Base-by-base conservation (phyloP, 1,139 yeast genomes). In the Scheffersomyces stambukii region DNA sequence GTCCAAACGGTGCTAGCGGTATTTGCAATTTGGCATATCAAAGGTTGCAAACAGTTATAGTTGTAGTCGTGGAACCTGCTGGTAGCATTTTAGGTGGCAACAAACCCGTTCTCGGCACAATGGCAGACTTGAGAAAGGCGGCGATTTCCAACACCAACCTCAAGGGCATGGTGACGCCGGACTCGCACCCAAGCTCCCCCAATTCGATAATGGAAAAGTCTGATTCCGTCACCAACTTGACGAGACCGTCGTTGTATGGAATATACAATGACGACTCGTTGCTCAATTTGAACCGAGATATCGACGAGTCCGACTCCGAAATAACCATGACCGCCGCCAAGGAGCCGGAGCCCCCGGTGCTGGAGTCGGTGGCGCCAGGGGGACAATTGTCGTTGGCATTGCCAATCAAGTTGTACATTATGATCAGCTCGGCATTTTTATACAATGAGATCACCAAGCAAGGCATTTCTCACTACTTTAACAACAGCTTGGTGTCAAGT, bases 381-480 rank as follows among this genome's bases (percentile, higher is more conserved):
- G 21, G 9, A 11, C 6, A 18, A 13, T 6, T 25, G 17, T 11
- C 13, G 14, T 17, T 40, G 13, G 43, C 50, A 22, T 28, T 50
- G 13, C 13, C 42, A 5, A 27, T 42, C 21, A 60, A 59, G 28
- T 23, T 69, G 15, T 28, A 47, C 1, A 40, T 69, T n/a, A 53
- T 75, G 31, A 59, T 71, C 1, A 38, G 48, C 4, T 56, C 70
- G 15, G 78, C 80, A 12, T 65, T 58, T 28, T 42, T 68, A 16
- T 75, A 72, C 50, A 72, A 74, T 43, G 70, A 67, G 40, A 48
- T 74, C 29, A 66, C 77, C 16, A 60, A 55, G 32, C 71, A 71
- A 39, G 75, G 73, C 44, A 68, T 65, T 41, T 66, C 65, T 36
- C 79, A 73, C 40, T 59, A 60, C 21, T 48, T 56, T 28, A 58